Base-by-base conservation (phyloP, 2,329 filamentous ascomycete species). In the Fusarium sp. region DNA sequence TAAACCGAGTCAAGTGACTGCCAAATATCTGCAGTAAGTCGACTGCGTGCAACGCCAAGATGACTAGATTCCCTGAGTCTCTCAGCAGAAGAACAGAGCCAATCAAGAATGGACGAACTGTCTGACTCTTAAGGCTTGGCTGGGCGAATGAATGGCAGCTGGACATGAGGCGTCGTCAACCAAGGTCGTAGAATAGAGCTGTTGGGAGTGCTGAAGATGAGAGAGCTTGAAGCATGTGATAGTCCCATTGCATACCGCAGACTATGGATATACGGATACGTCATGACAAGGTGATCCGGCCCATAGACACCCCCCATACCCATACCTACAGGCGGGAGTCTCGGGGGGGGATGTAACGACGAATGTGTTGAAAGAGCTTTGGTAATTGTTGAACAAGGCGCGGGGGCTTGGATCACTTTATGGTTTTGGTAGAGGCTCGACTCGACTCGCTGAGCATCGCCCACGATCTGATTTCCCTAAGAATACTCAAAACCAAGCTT, bases 211-310 rank as follows among this genome's bases (percentile, higher is more conserved):
- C 42, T 63, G 49, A 55, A 59, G 51, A 54, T 47, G 35, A 57
- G 63, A 48, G 24, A 63, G 63, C 38, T 70, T 49, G 31, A 78
- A 77, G 76, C 76, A 78, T 78, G 76, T 78, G 76, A 78, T 76
- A 70, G 65, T 76, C 59, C 71, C 47, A 59, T 77, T 75, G 76
- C 73, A 75, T 77, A 52, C 63, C 49, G 57, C 26, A 69, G 48
- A 61, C 49, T 65, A 69, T 72, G 60, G 73, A 69, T 76, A 76
- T 54, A 73, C 44, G 31, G 52, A 62, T 71, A 70, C 67, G 65
- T 69, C 74, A 76, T 76, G 63, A 52, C 26, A 54, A 59, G 35
- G 48, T 60, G 51, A 66, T 56, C 51, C 51, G 55, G 48, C 41
- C 41, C 39, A 57, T 58, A 28, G 33, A 54, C 49, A 54, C 33